Conservation (phyloP, 495 filamentous ascomycete genomes). For the Alectoria sarmentosa region DNA sequence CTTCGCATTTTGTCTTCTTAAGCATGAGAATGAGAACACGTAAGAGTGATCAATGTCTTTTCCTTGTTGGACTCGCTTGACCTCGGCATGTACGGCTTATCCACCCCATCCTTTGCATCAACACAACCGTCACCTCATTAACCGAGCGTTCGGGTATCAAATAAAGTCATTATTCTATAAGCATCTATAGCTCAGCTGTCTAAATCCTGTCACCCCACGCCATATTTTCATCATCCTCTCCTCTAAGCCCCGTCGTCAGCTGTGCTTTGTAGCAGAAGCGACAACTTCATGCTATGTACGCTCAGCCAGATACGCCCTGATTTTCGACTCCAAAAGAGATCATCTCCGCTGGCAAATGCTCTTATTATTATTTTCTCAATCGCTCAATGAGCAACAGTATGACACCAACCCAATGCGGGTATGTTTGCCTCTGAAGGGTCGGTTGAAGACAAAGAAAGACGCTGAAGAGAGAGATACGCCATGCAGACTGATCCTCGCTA, state of each 20-base stretch:
- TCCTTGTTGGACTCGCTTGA: too few relatives aligned
- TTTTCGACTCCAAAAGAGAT: background rate
- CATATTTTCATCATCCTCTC: conserved; percentile 2
- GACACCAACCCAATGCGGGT: background rate
- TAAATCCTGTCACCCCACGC: conserved; percentile 2
- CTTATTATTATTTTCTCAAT: background rate
- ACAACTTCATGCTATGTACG: conserved; percentile 8
- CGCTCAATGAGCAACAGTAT: background rate
- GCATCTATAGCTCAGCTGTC: conserved; percentile 11
- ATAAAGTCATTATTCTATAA: conserved; percentile 1
- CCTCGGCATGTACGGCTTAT: background rate
- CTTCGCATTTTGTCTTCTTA: too few relatives aligned
- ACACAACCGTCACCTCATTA: background rate
- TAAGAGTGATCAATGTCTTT: too few relatives aligned
- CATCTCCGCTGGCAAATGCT: background rate
- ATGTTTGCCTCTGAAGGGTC: background rate
- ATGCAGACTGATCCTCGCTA: background rate
- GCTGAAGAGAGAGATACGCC: background rate
- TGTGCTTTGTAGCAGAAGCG: conserved; percentile 4
- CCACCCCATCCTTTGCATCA: background rate
- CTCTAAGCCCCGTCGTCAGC: background rate
- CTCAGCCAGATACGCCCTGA: background rate
- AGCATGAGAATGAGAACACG: too few relatives aligned
- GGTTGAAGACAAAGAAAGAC: conserved; percentile 1
- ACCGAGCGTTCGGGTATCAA: background rate